Conservation (phyloP, 768 basidiomycete species). For the Hemileccinum impolitum region DNA sequence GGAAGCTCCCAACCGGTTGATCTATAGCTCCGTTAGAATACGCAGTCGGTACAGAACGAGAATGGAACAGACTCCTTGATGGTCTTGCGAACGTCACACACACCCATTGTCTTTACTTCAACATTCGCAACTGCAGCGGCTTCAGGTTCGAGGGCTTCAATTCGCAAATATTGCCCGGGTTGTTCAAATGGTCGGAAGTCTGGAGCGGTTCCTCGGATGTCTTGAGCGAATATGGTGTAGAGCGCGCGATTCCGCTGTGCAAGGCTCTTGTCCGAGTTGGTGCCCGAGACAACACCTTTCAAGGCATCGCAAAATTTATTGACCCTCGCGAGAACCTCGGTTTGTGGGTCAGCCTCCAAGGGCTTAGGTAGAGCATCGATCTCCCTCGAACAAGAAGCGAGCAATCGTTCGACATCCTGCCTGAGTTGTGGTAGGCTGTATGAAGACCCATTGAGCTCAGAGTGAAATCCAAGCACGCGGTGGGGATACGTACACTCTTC, state of each 20-base stretch:
- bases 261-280: conserved; percentile 32
- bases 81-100: conserved; percentile 33
- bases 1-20: conserved; percentile 43
- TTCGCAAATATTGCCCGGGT: conserved; percentile 1
- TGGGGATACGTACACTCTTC: conserved; percentile 41
- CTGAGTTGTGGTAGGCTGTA: conserved; percentile 48
- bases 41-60: background rate
- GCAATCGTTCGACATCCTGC: conserved; percentile 37
- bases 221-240: conserved; percentile 33
- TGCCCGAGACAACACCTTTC: conserved; percentile 31
- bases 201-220: conserved; percentile 38
- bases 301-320: conserved; percentile 44
- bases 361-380: conserved; percentile 40
- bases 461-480: background rate
- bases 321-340: conserved; percentile 44
- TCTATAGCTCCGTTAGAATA: conserved; percentile 22
- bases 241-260: conserved; percentile 33
- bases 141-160: conserved; percentile 13
- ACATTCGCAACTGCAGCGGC: background rate
- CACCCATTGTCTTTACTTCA: conserved; percentile 20
- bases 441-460: background rate
- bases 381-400: conserved; percentile 33
- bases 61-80: conserved; percentile 33
- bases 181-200: conserved; percentile 37
- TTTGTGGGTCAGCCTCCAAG: conserved; percentile 37